These are phyloP conservation scores for Aureobasidium melanogenum DNA, from an alignment of 2,329 filamentous ascomycete genomes.

Conservation along the genomic window DNA sequence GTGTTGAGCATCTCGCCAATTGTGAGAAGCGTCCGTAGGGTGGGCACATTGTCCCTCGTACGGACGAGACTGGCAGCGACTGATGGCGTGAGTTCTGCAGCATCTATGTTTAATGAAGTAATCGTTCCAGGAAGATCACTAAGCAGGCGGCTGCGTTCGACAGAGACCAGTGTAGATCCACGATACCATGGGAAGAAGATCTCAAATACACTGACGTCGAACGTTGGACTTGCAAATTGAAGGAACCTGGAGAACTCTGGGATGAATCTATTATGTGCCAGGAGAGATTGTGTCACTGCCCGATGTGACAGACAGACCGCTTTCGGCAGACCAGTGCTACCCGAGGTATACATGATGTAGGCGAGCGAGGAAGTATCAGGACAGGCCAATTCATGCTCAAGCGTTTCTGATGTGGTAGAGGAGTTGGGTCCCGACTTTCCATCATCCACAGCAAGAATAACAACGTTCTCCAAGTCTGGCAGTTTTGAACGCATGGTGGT, in stretches of 20 bases:
- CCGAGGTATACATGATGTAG: conserved; percentile 91
- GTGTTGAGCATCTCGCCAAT: conserved; percentile 89
- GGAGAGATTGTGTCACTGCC: conserved; percentile 70
- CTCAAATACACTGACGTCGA: conserved; percentile 91
- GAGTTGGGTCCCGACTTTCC: not conserved
- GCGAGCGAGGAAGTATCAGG: conserved; percentile 41
- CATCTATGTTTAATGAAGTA: conserved; percentile 60
- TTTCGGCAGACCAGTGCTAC: conserved; percentile 82
- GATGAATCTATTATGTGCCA: conserved; percentile 72
- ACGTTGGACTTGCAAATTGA: conserved; percentile 86
- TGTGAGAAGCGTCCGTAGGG: conserved; percentile 63
- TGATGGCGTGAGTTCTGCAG: conserved; percentile 81
- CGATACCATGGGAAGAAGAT: conserved; percentile 81
- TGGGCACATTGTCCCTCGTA: conserved; percentile 57
- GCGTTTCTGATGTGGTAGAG: not conserved
- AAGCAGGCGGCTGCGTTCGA: conserved; percentile 60
- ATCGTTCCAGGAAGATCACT: conserved; percentile 65
- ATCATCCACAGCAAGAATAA: conserved; percentile 35
- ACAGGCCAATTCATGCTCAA: not conserved
- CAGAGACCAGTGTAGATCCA: conserved; percentile 64
- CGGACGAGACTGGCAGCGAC: conserved; percentile 71
- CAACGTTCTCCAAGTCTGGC: conserved; percentile 26
- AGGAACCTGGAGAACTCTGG: conserved; percentile 71
- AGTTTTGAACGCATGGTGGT: conserved; percentile 35
- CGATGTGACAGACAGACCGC: conserved; percentile 74